Base-by-base conservation (phyloP, 441 rosid species). In the Gossypium gossypioides region DNA sequence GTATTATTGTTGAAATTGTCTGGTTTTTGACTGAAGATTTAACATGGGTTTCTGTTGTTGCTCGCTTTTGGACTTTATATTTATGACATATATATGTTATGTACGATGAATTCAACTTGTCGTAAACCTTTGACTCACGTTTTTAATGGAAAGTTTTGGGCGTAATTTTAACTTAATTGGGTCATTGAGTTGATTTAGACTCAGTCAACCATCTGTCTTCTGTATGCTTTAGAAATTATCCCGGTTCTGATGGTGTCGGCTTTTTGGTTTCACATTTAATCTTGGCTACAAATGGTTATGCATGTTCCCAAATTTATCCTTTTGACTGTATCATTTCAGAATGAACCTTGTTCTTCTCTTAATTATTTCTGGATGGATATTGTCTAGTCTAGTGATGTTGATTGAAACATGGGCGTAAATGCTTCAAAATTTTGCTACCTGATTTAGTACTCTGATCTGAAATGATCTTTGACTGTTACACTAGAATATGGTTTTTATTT, bases 31-130 rank as follows among this genome's bases (percentile, higher is more conserved):
- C 84, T 80, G 75, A 34, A 72, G 55, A 40, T 75, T 85, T 73
- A 79, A 72, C 81, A 74, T 71, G 84, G 15, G 83, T 78, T 79
- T 83, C 80, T 69, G 70, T 77, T 63, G 58, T 50, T 66, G 40
- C 80, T 19, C 63, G 1, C 18, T 71, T 77, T 69, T 58, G 74
- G 65, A 73, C 78, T 55, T 72, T 67, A 40, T 19, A 42, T 58
- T 51, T 68, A 15, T 21, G 25, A 59, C 60, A 51, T 27, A 59
- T 37, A n/a, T 27, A 50, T 25, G 25, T 4, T 27, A 51, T 15
- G 71, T 68, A 29, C 46, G 48, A 68, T 51, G 46, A 68, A 68
- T 68, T 52, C 72, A 29, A 52, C 61, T 52, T 22, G 72, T 68
- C 18, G 29, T 52, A 52, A 52, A 52, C 61, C 50, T 32, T 68